A percentile compares a stretch with the other conserved stretches of the same genome.
Evolutionary conservation across 352 stramenopile species (phyloP).

Genomic region (Pythium brassicae): DNA sequence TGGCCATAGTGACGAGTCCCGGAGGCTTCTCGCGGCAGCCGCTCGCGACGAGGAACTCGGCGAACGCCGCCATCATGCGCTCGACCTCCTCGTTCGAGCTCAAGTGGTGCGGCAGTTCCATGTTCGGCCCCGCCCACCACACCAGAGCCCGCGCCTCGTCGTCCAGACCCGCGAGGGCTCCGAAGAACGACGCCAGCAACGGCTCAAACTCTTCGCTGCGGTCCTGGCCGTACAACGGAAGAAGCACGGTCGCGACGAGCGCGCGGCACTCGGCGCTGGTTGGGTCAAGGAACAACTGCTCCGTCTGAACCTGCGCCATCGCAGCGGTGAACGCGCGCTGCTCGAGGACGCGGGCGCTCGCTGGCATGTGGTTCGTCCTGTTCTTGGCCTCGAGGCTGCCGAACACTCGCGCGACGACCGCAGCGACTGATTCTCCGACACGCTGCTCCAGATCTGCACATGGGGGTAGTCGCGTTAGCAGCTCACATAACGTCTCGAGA

Average conservation of each 20-base stretch:
- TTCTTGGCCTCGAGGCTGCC: slow-evolving; percentile 31
- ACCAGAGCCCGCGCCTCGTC: slow-evolving; percentile 22
- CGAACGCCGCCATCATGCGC: slow-evolving; percentile 29
- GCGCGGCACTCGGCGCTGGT: neutral
- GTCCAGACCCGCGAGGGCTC: slow-evolving; percentile 21
- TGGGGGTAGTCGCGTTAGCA: neutral
- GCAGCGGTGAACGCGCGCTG: slow-evolving; percentile 25
- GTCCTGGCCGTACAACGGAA: slow-evolving; percentile 22
- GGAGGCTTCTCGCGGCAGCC: slow-evolving; percentile 28
- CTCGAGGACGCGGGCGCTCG: slow-evolving; percentile 21
- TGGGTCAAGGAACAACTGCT: slow-evolving; percentile 12
- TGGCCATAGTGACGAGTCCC: slow-evolving; percentile 79
- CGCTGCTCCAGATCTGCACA: slow-evolving; percentile 35
- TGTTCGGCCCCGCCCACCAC: slow-evolving; percentile 48
- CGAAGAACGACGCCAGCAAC: slow-evolving; percentile 21
- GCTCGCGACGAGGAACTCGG: slow-evolving; percentile 25
- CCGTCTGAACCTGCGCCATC: slow-evolving; percentile 28
- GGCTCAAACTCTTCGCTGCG: neutral
- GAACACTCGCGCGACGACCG: slow-evolving; percentile 36
- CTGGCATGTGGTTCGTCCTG: slow-evolving; percentile 16
- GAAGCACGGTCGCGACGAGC: slow-evolving; percentile 9
- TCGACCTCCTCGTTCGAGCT: slow-evolving; percentile 51
- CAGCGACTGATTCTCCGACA: slow-evolving; percentile 17
- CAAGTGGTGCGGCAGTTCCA: slow-evolving; percentile 68
- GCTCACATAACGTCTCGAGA: no score